Percentiles rank a stretch among this genome's conserved stretches.
Conservation (phyloP, 2,329 filamentous ascomycete species). For the Beauveria asiatica region DNA sequence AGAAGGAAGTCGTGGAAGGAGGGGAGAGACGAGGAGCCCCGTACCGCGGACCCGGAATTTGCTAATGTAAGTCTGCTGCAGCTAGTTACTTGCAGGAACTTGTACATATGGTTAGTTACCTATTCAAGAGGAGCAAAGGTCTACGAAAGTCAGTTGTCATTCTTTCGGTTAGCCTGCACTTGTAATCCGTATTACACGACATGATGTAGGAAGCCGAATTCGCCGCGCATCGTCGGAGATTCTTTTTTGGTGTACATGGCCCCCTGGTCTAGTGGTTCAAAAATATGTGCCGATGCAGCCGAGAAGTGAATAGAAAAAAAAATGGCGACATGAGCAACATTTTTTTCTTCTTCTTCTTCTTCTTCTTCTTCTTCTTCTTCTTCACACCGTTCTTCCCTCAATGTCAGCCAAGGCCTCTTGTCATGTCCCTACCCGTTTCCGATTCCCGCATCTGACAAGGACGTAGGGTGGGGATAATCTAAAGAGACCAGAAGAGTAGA, state of each 20-base stretch:
- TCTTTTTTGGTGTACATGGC: background rate
- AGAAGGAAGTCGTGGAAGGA: background rate
- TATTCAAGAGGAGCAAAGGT: too few relatives aligned
- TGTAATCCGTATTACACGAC: background rate
- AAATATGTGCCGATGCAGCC: background rate
- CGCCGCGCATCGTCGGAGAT: background rate
- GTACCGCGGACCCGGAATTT: constrained; percentile 1
- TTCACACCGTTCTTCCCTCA: too few relatives aligned
- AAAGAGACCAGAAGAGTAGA: too few relatives aligned
- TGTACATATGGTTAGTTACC: background rate
- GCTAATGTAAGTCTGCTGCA: background rate
- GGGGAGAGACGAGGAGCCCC: background rate
- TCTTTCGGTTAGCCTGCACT: background rate
- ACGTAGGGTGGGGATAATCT: too few relatives aligned
- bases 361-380: too few relatives aligned
- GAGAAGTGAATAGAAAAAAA: background rate
- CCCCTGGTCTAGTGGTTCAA: background rate
- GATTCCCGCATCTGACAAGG: too few relatives aligned
- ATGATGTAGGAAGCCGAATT: background rate
- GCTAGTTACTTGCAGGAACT: background rate
- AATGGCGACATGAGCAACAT: background rate
- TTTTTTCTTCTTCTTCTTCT: too few relatives aligned
- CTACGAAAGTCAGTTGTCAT: background rate
- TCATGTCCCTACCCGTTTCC: too few relatives aligned
- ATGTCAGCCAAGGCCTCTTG: too few relatives aligned